These are phyloP conservation scores for Calonectria leucothoes DNA, from an alignment of 2,329 filamentous ascomycete genomes.

Conservation along the genomic window DNA sequence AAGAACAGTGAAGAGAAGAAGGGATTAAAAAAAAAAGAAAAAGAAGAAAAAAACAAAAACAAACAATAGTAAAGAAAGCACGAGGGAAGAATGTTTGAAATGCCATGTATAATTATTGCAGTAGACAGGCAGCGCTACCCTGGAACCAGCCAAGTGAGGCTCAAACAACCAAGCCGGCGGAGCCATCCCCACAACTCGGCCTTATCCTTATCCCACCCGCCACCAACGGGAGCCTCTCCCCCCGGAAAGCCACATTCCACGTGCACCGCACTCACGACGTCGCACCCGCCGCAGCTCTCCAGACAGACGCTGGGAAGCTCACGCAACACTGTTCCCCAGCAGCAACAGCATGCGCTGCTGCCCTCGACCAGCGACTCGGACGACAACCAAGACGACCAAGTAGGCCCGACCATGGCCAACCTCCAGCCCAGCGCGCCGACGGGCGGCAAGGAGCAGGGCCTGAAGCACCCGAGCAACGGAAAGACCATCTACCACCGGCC, in stretches of 20 bases:
- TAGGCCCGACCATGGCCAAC: conserved; percentile 58
- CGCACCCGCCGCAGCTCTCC: not conserved
- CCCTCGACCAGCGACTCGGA: conserved; percentile 2
- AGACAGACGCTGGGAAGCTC: not conserved
- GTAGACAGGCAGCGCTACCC: not conserved
- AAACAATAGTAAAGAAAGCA: not conserved
- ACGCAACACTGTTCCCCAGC: not conserved
- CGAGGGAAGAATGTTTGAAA: not conserved
- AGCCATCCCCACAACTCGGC: conserved; percentile 35
- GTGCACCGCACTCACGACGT: conserved; percentile 8
- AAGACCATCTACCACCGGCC: conserved; percentile 99
- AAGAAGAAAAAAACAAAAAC: not conserved
- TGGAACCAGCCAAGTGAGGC: conserved; percentile 20
- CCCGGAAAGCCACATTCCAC: conserved; percentile 7
- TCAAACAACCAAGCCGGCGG: conserved; percentile 32
- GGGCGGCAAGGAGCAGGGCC: conserved; percentile 67
- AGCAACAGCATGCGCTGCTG: conserved; percentile 33
- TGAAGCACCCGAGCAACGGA: conserved; percentile 90
- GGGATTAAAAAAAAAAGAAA: not conserved
- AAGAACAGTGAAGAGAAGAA: not conserved
- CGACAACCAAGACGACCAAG: not conserved
- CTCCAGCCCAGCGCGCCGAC: conserved; percentile 59
- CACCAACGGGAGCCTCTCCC: not conserved
- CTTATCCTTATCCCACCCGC: conserved; percentile 13
- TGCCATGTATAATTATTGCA: not conserved